phyloP scores from a whole-genome alignment of 257 asterid species.

The Gentiana straminea region DNA sequence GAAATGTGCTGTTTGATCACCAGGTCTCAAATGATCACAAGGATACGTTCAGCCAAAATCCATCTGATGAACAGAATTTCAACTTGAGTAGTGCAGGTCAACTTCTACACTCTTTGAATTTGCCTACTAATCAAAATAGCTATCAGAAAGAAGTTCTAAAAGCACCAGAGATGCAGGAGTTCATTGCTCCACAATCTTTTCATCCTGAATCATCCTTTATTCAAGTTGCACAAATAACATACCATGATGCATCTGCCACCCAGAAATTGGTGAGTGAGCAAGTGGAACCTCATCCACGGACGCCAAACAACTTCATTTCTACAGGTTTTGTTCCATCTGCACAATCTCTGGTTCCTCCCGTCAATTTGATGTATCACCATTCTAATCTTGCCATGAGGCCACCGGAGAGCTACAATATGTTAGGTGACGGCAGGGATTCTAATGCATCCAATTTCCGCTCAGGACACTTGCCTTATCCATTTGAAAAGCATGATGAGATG shows the following conservation, averaged over 20 bases:
- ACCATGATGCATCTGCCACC: constrained; percentile 20
- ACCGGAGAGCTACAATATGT: constrained; percentile 20
- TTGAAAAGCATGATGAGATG: constrained; percentile 27
- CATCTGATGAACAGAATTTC: constrained; percentile 23
- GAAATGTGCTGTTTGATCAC: constrained; percentile 20
- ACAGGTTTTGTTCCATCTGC: constrained; percentile 14
- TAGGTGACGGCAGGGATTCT: constrained; percentile 17
- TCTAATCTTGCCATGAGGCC: constrained; percentile 16
- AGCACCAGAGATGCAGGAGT: constrained; percentile 27
- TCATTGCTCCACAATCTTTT: constrained; percentile 22
- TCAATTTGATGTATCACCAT: constrained; percentile 14
- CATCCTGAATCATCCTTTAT: constrained; percentile 21
- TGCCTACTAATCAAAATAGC: constrained; percentile 23
- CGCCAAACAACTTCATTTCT: constrained; percentile 22
- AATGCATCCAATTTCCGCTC: constrained; percentile 19
- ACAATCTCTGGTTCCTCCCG: constrained; percentile 19
- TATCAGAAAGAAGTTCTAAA: constrained; percentile 26
- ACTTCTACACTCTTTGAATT: constrained; percentile 12
- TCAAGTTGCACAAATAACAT: constrained; percentile 28
- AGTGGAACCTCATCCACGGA: constrained; percentile 20
- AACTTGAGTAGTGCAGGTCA: constrained; percentile 34
- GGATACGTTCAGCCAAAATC: constrained; percentile 18
- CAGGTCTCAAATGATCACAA: constrained; percentile 22
- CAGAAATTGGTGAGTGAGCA: constrained; percentile 33
- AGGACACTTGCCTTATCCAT: constrained; percentile 12